Evolutionary conservation across 192 early-diverging fungal genomes (phyloP), one percentile per base, ranked within the genome.

Genomic region (Geranomyces variabilis): DNA sequence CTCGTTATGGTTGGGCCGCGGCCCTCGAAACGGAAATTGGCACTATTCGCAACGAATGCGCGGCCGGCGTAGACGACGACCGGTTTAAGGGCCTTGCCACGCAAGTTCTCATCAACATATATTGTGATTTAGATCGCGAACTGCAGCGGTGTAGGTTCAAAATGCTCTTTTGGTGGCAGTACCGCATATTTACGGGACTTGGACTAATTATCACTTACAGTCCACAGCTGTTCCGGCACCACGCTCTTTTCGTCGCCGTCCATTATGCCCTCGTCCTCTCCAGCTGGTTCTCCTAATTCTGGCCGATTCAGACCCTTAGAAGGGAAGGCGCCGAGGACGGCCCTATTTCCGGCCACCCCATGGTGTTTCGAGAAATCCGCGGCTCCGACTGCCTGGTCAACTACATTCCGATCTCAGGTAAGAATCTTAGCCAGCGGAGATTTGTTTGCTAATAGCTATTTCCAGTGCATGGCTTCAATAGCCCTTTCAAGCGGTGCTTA

Each of bases 241-340:
- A 66, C 64, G 22, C 64, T 36, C 12, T 36, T 47, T 21, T 47
- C 36, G 29, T 66, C 64, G 45, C 64, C 64, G 26, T 43, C 21
- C 14, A 43, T n/a, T 4, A 47, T 41, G 1, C 64, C 64, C 9
- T 41, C 44, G 41, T 1, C n/a, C 44, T 46, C 64, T 47, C 43
- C 64, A 8, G 30, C 30, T 0, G 61, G 21, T 33, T 63, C 61
- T 1, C 28, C 61, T 0, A 63, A 33, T 0, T 9, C 17, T 29
- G 53, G 21, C 21, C 53, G 14, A 55, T 29, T 22, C 21, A 62
- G 24, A 62, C n/a, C 24, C 28, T 31, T 28, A 8, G 29, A 21
- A 28, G 29, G n/a, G 24, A 62, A 62, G 21, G 29, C 21, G 24
- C 22, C 28, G 21, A 63, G 29, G 10, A 36, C 36, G 13, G 21